Conservation (phyloP, 306 rosid genomes). For the Quercus variabilis region DNA sequence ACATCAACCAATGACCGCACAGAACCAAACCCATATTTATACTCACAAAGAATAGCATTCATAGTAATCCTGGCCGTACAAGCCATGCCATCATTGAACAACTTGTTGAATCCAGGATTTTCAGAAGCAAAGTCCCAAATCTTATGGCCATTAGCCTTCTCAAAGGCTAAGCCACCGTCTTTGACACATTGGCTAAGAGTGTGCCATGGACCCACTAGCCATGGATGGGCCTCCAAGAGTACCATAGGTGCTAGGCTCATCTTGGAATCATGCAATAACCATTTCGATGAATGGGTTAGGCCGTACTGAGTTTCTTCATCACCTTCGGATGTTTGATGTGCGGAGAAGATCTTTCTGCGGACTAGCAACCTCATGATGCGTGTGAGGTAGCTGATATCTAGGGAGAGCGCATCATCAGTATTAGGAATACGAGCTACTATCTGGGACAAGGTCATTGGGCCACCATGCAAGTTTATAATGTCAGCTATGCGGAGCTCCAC, state of each 20-base stretch:
- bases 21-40: slow-evolving; percentile 17
- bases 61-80: slow-evolving; percentile 16
- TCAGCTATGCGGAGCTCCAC: no score
- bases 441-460: slow-evolving; percentile 26
- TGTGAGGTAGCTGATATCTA: slow-evolving; percentile 20
- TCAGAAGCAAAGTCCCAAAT: slow-evolving; percentile 20
- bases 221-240: slow-evolving; percentile 13
- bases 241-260: slow-evolving; percentile 21
- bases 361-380: slow-evolving; percentile 31
- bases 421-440: slow-evolving; percentile 15
- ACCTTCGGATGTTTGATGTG: slow-evolving; percentile 4
- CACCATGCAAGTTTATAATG: not conserved
- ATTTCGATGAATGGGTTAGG: slow-evolving; percentile 18
- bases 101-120: not conserved
- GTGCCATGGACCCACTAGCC: slow-evolving; percentile 20
- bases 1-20: slow-evolving; percentile 32
- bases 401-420: not conserved
- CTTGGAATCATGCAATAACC: slow-evolving; percentile 26
- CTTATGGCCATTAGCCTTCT: slow-evolving; percentile 26
- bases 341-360: slow-evolving; percentile 18
- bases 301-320: slow-evolving; percentile 23
- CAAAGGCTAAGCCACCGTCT: slow-evolving; percentile 20
- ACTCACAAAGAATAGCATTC: slow-evolving; percentile 2
- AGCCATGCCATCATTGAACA: slow-evolving; percentile 36
- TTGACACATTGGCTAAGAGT: slow-evolving; percentile 17